Evolutionary conservation across 2,329 filamentous ascomycete genomes (phyloP).

Genomic region (Atkinsonella hypoxylon): DNA sequence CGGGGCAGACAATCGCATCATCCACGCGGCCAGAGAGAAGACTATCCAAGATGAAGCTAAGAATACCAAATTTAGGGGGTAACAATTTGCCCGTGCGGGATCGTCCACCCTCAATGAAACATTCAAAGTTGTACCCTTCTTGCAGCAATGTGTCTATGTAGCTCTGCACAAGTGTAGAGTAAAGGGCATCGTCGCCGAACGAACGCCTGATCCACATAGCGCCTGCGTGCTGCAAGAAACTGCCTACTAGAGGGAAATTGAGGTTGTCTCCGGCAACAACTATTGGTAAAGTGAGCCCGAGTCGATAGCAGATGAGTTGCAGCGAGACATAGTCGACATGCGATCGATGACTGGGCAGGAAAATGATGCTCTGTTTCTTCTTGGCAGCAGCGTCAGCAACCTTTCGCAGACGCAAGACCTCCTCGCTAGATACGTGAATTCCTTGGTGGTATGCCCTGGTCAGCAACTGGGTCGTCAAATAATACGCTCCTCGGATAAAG

Average conservation of each 20-base stretch:
- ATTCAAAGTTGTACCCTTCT: slow-evolving; percentile 89
- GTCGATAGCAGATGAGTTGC: slow-evolving; percentile 87
- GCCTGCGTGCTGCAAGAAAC: slow-evolving; percentile 88
- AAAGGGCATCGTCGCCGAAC: slow-evolving; percentile 85
- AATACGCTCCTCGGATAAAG: slow-evolving; percentile 89
- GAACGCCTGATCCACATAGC: slow-evolving; percentile 93
- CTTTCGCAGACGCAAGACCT: slow-evolving; percentile 69
- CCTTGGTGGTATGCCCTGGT: slow-evolving; percentile 93
- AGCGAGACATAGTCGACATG: slow-evolving; percentile 95
- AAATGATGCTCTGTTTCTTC: slow-evolving; percentile 92
- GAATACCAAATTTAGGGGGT: slow-evolving; percentile 88
- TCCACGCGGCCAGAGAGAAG: slow-evolving; percentile 77
- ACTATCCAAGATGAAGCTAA: slow-evolving; percentile 85
- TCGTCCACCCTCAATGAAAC: slow-evolving; percentile 91
- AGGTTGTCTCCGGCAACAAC: slow-evolving; percentile 94
- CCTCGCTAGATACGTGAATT: slow-evolving; percentile 91
- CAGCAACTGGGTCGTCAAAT: slow-evolving; percentile 73
- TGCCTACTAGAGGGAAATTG: slow-evolving; percentile 83
- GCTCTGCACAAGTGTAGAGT: slow-evolving; percentile 83
- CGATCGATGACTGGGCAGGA: slow-evolving; percentile 85
- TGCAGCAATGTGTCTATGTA: slow-evolving; percentile 91
- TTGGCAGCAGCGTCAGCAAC: slow-evolving; percentile 73
- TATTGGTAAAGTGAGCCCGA: slow-evolving; percentile 79
- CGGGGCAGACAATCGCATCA: slow-evolving; percentile 87
- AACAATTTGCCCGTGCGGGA: slow-evolving; percentile 89